These are phyloP conservation scores for Anisodus acutangulus DNA, from an alignment of 257 asterid species.

Conservation along the genomic window DNA sequence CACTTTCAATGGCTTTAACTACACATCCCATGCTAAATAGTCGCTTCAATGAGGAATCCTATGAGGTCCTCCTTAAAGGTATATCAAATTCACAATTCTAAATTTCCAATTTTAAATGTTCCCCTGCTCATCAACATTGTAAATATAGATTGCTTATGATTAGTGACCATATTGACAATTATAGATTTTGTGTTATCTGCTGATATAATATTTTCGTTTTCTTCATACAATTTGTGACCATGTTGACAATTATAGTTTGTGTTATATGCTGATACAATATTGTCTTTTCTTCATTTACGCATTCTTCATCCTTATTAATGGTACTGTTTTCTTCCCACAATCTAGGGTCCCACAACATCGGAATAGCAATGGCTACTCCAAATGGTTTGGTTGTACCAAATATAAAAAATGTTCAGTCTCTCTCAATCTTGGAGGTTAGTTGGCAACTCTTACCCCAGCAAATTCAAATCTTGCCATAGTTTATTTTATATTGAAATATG, in stretches of 20 bases:
- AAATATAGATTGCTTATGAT: background rate
- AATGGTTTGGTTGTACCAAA: conserved; percentile 92
- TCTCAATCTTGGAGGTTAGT: conserved; percentile 86
- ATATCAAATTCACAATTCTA: conserved; percentile 6
- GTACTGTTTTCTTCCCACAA: conserved; percentile 16
- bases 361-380: conserved; percentile 98
- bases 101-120: background rate
- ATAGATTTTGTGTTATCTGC: background rate
- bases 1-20: conserved; percentile 80
- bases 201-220: too few species aligned
- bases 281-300: background rate
- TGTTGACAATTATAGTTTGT: too few species aligned
- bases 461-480: background rate
- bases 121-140: background rate
- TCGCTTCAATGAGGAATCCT: conserved; percentile 71
- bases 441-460: conserved; percentile 19
- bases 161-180: conserved; percentile 18
- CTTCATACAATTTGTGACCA: too few species aligned
- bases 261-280: too few species aligned
- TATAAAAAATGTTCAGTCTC: conserved; percentile 86
- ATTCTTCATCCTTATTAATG: conserved; percentile 2
- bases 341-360: conserved; percentile 86
- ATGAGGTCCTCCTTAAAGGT: conserved; percentile 90
- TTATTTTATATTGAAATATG: background rate
- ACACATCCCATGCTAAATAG: conserved; percentile 84